Evolutionary conservation across 345 rosid species (phyloP).

Genomic region (Raphanus raphanistrum): DNA sequence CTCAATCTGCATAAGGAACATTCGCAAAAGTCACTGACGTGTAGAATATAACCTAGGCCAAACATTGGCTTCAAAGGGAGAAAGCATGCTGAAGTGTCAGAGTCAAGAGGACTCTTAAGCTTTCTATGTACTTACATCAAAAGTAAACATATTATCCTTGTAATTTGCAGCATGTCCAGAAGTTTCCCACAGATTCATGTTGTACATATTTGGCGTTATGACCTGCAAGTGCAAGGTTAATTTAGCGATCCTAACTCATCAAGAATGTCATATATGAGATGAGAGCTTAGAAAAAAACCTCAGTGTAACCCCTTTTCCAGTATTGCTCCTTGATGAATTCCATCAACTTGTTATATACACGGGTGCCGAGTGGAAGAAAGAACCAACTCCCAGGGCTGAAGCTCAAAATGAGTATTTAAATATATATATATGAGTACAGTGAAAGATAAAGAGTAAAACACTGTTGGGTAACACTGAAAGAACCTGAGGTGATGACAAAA

Average conservation of each 20-base stretch:
- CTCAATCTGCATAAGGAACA: constrained; percentile 60
- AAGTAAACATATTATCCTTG: constrained; percentile 94
- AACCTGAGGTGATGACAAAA: constrained; percentile 88
- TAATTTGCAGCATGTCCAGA: constrained; percentile 98
- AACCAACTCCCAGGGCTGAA: constrained; percentile 99
- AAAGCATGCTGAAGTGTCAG: constrained; percentile 6
- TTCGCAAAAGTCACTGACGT: constrained; percentile 1
- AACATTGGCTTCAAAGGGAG: not conserved
- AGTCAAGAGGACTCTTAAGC: constrained; percentile 15
- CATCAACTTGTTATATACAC: constrained; percentile 83
- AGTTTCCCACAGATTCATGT: constrained; percentile 97
- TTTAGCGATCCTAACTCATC: constrained; percentile 19
- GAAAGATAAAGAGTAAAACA: constrained; percentile 4
- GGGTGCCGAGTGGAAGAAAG: constrained; percentile 90
- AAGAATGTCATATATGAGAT: constrained; percentile 5
- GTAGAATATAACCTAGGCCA: constrained; percentile 9
- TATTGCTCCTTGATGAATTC: constrained; percentile 74
- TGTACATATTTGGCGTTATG: constrained; percentile 86
- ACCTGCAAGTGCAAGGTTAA: constrained; percentile 58
- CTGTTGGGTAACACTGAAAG: not conserved
- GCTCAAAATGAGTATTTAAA: constrained; percentile 17
- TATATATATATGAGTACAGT: constrained; percentile 18
- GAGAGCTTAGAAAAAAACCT: constrained; percentile 48
- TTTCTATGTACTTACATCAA: constrained; percentile 57
- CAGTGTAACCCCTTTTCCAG: constrained; percentile 87